A percentile compares a stretch with the other conserved stretches of the same genome.
phyloP scores from a whole-genome alignment of 805 yeast genomes.

The Kazachstania psychrophila region DNA sequence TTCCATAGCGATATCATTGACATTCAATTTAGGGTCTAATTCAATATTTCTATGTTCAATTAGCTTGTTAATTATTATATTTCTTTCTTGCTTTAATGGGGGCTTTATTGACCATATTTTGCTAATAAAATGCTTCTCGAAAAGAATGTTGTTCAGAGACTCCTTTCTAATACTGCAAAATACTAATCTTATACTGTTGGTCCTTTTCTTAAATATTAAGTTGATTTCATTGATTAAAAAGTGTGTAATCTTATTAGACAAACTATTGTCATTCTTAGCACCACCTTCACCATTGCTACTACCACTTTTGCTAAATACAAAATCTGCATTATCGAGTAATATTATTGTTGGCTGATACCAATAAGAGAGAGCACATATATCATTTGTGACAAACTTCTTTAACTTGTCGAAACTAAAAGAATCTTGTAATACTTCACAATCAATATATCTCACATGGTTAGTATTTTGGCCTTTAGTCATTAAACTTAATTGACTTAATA shows the following conservation, averaged over 20 bases:
- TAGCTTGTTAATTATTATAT: slow-evolving; percentile 37
- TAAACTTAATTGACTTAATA: slow-evolving; percentile 36
- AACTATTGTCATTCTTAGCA: slow-evolving; percentile 31
- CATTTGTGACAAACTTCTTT: slow-evolving; percentile 37
- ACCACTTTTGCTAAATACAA: slow-evolving; percentile 40
- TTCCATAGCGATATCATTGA: slow-evolving; percentile 49
- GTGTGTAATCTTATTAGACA: slow-evolving; percentile 59
- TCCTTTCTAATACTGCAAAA: slow-evolving; percentile 59
- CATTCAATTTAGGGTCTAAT: slow-evolving; percentile 26
- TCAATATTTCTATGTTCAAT: slow-evolving; percentile 22
- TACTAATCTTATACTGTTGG: slow-evolving; percentile 45
- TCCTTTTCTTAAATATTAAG: slow-evolving; percentile 24
- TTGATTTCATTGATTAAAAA: slow-evolving; percentile 41
- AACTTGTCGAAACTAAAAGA: slow-evolving; percentile 26
- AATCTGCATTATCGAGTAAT: slow-evolving; percentile 70
- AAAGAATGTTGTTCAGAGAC: slow-evolving; percentile 48
- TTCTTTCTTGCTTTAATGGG: slow-evolving; percentile 59
- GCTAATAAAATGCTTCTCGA: slow-evolving; percentile 64
- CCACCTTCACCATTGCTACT: slow-evolving; percentile 46
- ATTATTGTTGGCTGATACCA: slow-evolving; percentile 77
- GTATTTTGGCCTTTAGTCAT: slow-evolving; percentile 15
- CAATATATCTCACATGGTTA: slow-evolving; percentile 39
- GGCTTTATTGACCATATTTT: slow-evolving; percentile 50
- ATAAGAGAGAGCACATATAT: slow-evolving; percentile 35
- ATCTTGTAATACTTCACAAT: slow-evolving; percentile 40